These are phyloP conservation scores for Salix dunnii DNA, from an alignment of 345 rosid species.

Conservation along the genomic window DNA sequence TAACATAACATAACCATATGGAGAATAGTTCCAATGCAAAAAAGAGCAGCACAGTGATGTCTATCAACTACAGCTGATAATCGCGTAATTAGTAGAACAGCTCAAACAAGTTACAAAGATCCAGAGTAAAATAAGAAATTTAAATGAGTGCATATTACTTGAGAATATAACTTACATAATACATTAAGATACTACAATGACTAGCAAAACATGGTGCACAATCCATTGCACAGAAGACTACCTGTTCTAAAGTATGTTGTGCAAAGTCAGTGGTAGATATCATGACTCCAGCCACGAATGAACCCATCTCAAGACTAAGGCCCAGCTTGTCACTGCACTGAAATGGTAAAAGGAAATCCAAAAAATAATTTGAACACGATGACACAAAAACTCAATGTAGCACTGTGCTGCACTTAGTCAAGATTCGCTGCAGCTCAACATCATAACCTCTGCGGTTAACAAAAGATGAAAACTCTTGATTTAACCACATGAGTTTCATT, in stretches of 20 bases:
- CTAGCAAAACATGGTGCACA: conserved; percentile 1
- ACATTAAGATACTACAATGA: background rate
- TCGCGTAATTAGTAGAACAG: background rate
- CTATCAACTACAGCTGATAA: background rate
- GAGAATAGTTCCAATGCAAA: background rate
- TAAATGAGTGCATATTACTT: background rate
- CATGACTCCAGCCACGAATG: conserved; percentile 99
- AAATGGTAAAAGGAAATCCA: conserved; percentile 34
- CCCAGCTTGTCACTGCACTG: conserved; percentile 99
- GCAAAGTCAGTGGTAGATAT: conserved; percentile 94
- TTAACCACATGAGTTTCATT: background rate
- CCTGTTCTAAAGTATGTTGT: conserved; percentile 97
- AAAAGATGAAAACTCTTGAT: background rate
- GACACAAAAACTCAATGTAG: background rate
- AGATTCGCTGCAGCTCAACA: background rate
- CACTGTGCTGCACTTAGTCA: background rate
- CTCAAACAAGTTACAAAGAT: background rate
- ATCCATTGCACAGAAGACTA: conserved; percentile 20
- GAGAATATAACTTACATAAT: background rate
- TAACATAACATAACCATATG: background rate
- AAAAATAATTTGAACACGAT: background rate
- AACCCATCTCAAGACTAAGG: conserved; percentile 98
- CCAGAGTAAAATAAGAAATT: background rate
- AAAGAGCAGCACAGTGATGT: background rate
- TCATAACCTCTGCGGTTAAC: background rate